Conservation (phyloP, 257 asterid genomes). For the Penstemon davidsonii region DNA sequence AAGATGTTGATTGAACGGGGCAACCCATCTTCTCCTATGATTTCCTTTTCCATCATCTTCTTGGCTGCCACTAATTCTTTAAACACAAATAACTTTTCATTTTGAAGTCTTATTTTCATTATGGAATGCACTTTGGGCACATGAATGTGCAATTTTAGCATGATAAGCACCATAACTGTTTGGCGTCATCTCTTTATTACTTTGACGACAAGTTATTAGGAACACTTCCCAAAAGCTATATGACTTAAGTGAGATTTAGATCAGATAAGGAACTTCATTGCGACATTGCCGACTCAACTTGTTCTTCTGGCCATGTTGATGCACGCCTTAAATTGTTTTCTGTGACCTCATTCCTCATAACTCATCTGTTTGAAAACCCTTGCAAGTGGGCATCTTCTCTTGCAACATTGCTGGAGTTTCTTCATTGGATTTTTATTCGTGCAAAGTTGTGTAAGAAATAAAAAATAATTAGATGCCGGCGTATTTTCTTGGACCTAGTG, state of each 20-base stretch:
- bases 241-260: neutral
- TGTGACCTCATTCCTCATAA: neutral
- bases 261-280: neutral
- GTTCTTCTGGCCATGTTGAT: neutral
- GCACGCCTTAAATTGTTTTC: neutral
- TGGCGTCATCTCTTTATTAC: too few relatives aligned
- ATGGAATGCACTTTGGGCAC: too few relatives aligned
- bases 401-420: neutral
- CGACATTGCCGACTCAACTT: neutral
- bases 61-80: too few relatives aligned
- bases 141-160: too few relatives aligned
- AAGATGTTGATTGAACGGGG: too few relatives aligned
- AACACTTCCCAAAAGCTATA: neutral
- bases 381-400: neutral
- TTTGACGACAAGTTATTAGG: neutral
- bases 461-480: neutral
- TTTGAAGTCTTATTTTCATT: too few relatives aligned
- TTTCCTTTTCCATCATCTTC: too few relatives aligned
- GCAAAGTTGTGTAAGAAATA: neutral
- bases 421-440: neutral
- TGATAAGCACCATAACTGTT: too few relatives aligned
- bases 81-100: too few relatives aligned
- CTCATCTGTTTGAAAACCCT: neutral
- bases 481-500: neutral
- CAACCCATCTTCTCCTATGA: too few relatives aligned